Evolutionary conservation across 495 filamentous ascomycete species (phyloP).

Genomic region (Pseudoneurospora amorphoporcata): DNA sequence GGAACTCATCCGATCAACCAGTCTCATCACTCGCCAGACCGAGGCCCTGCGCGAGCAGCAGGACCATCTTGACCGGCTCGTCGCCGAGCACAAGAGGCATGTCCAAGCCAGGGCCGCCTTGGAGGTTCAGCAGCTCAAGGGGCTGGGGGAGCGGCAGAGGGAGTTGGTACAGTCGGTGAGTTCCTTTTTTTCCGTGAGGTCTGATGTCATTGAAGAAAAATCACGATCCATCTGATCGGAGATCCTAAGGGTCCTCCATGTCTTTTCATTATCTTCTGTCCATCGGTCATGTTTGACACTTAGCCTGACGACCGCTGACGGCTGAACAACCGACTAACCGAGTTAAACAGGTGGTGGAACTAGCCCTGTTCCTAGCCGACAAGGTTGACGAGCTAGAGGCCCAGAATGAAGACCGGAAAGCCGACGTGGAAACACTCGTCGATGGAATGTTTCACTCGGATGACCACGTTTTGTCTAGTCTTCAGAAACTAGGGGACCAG

Average conservation of each 20-base stretch:
- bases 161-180: conserved; percentile 22
- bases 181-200: neutral
- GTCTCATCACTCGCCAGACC: conserved; percentile 35
- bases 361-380: conserved; percentile 27
- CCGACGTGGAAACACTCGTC: conserved; percentile 22
- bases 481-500: conserved; percentile 39
- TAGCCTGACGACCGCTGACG: too few species aligned
- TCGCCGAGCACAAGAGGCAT: conserved; percentile 16
- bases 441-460: conserved; percentile 31
- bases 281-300: neutral
- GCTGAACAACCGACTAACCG: neutral
- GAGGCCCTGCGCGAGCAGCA: conserved; percentile 31
- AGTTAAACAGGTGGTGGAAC: conserved; percentile 25
- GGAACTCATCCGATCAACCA: conserved; percentile 36
- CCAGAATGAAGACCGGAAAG: conserved; percentile 15
- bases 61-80: conserved; percentile 29
- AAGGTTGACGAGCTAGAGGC: conserved; percentile 32
- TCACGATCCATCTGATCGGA: neutral
- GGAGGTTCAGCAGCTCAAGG: conserved; percentile 19
- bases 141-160: conserved; percentile 23
- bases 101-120: conserved; percentile 19
- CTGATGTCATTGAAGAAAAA: neutral
- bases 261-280: neutral
- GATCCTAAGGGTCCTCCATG: neutral
- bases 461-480: conserved; percentile 36